These are phyloP conservation scores for Pistacia vera DNA, from an alignment of 345 rosid genomes.

Conservation along the genomic window DNA sequence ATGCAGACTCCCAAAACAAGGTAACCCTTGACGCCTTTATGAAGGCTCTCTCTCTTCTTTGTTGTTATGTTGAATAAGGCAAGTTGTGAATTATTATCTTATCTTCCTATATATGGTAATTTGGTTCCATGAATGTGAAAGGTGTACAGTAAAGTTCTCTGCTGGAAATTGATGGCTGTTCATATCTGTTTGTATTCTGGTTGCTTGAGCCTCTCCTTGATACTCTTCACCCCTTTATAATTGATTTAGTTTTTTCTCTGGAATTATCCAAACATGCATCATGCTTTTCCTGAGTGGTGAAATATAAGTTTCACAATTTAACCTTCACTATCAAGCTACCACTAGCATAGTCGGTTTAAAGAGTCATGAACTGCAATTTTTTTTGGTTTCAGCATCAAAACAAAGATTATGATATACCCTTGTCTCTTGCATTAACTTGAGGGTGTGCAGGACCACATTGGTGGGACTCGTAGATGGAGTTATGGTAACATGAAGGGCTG, in stretches of 20 bases:
- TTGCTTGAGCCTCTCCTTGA: not conserved
- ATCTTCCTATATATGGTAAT: constrained; percentile 16
- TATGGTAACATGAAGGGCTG: not conserved
- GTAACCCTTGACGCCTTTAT: constrained; percentile 47
- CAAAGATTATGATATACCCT: not conserved
- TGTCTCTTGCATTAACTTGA: not conserved
- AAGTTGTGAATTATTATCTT: constrained; percentile 16
- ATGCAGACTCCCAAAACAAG: constrained; percentile 94
- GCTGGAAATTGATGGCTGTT: constrained; percentile 21
- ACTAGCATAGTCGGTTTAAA: constrained; percentile 11
- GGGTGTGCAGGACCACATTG: constrained; percentile 9
- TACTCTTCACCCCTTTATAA: not conserved
- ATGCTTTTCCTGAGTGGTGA: not conserved
- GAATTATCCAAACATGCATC: not conserved
- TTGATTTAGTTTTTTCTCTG: constrained; percentile 3
- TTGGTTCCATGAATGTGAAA: constrained; percentile 21
- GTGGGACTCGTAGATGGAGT: constrained; percentile 15
- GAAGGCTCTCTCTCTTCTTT: constrained; percentile 19
- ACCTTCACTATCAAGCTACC: constrained; percentile 9
- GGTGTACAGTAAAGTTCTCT: constrained; percentile 12
- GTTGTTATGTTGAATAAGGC: constrained; percentile 20
- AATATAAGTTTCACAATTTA: not conserved
- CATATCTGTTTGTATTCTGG: not conserved
- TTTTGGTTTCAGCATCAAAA: constrained; percentile 4
- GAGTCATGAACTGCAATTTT: not conserved